Base-by-base conservation (phyloP, 805 yeast species). In the Candida tallmaniae region DNA sequence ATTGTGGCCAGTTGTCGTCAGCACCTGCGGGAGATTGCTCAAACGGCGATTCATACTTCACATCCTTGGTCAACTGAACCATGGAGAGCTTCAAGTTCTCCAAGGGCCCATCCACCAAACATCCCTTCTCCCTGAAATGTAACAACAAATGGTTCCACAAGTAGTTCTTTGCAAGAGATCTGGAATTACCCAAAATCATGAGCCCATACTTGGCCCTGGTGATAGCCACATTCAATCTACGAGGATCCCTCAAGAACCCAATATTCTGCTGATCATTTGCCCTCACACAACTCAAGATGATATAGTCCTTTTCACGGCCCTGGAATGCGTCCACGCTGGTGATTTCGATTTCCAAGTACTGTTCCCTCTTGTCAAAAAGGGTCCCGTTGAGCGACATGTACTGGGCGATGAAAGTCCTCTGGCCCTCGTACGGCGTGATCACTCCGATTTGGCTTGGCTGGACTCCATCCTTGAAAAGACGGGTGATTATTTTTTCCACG, bases 401-500 rank as follows among this genome's bases (percentile, higher is more conserved):
- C 50, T 81, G 88, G 7, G 78, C 73, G 33, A 89, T 64, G 52
- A 81, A 88, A 0, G 89, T 84, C 41, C 96, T 67, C 61, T 89
- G 97, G 22, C 96, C 97, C 56, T 87, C 95, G 58, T 89, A 89
- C 0, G 97, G 97, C 5, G 97, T 89, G 37, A 89, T 80, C 25
- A 89, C 83, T 54, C 97, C 97, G 52, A 89, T 89, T 54, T 86
- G 90, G 16, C 69, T 70, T 0, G 96, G 90, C 32, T 67, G 57
- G 9, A 89, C 74, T 13, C 95, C 96, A 43, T 83, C 88, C 43
- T 70, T 73, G 53, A 87, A 82, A 32, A 87, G 65, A 41, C 73
- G 65, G 0, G 90, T 78, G 28, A 89, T 78, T 19, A 83, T 67
- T 52, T 82, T 78, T 54, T 86, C 96, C 50, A 87, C 83, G 48